These are phyloP conservation scores for Dactylellina drechsleri DNA, from an alignment of 2,329 filamentous ascomycete species.

Conservation along the genomic window DNA sequence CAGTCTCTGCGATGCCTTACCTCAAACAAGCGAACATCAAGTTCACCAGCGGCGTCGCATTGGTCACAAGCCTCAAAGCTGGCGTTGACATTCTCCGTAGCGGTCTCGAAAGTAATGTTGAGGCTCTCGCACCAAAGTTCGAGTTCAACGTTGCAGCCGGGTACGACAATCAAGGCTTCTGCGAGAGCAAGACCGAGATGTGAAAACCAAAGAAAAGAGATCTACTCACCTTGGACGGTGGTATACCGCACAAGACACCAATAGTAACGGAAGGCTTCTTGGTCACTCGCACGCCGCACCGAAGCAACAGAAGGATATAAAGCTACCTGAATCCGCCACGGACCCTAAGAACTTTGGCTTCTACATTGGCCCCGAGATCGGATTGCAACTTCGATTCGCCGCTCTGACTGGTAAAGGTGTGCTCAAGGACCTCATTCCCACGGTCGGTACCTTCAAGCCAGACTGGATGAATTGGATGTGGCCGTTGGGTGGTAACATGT, in stretches of 20 bases:
- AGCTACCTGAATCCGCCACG: no score
- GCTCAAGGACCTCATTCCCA: not conserved
- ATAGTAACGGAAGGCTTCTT: not conserved
- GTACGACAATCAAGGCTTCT: not conserved
- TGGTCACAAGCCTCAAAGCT: not conserved
- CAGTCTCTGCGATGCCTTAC: not conserved
- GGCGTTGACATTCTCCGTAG: conserved; percentile 1
- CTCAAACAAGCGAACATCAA: conserved; percentile 2
- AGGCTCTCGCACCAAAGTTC: conserved; percentile 9
- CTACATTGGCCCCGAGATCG: not conserved
- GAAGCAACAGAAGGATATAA: not conserved
- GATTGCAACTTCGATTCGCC: conserved; percentile 3
- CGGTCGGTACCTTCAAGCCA: not conserved
- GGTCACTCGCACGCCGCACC: not conserved
- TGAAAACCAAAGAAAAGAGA: not conserved
- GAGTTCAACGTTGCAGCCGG: not conserved
- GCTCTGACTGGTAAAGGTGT: not conserved
- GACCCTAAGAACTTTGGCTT: conserved; percentile 5
- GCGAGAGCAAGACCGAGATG: not conserved
- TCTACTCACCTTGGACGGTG: not conserved
- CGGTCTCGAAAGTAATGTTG: not conserved
- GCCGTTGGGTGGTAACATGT: not conserved
- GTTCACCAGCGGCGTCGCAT: not conserved
- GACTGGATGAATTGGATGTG: conserved; percentile 16
- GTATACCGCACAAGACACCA: not conserved